Evolutionary conservation across 345 rosid genomes (phyloP).

Genomic region (Laguncularia racemosa): DNA sequence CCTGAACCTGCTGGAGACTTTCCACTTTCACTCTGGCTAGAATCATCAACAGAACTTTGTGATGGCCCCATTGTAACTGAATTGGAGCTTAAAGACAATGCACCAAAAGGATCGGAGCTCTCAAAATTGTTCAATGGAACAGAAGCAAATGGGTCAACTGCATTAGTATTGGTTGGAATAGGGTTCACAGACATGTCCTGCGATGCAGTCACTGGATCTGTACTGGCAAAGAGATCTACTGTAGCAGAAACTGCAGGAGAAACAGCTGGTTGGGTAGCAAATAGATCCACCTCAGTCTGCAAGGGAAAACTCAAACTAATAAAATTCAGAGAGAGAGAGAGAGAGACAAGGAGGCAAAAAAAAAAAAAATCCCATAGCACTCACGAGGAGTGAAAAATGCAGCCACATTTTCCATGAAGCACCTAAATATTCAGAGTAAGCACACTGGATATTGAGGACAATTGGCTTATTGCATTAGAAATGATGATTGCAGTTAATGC

Average conservation of each 20-base stretch:
- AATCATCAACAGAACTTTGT: slow-evolving; percentile 30
- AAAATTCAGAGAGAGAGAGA: background rate
- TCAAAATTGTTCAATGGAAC: slow-evolving; percentile 72
- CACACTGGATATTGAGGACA: too few species aligned
- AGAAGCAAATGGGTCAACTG: slow-evolving; percentile 79
- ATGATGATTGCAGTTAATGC: too few species aligned
- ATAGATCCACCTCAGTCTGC: slow-evolving; percentile 50
- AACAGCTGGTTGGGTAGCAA: slow-evolving; percentile 34
- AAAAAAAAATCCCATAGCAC: background rate
- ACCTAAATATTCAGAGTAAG: too few species aligned
- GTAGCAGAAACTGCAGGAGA: slow-evolving; percentile 48
- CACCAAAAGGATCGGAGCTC: slow-evolving; percentile 82
- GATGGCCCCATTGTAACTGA: slow-evolving; percentile 39
- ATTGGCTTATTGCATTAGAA: too few species aligned
- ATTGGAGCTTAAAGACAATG: slow-evolving; percentile 42
- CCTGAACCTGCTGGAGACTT: slow-evolving; percentile 34
- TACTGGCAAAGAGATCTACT: slow-evolving; percentile 52
- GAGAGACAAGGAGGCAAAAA: too few species aligned
- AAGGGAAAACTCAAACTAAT: slow-evolving; percentile 4
- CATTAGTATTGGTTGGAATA: slow-evolving; percentile 24
- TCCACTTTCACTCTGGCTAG: slow-evolving; percentile 27
- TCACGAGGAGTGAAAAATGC: background rate
- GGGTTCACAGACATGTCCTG: slow-evolving; percentile 35
- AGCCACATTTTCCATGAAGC: background rate
- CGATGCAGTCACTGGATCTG: slow-evolving; percentile 45